Evolutionary conservation across 2,329 filamentous ascomycete genomes (phyloP).

Genomic region (Thelonectria discophora): DNA sequence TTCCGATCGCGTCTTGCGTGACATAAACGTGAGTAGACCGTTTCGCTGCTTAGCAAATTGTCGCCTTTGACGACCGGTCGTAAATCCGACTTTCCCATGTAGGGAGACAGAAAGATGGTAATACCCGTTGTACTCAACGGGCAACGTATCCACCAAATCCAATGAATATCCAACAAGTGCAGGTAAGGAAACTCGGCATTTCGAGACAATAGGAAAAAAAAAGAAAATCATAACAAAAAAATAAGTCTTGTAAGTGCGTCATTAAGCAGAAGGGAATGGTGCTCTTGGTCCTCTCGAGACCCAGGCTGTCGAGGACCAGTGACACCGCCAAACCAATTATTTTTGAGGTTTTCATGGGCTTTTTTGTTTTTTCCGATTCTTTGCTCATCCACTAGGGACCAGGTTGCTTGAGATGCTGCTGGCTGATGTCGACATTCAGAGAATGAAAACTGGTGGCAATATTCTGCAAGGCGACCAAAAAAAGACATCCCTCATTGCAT

Average conservation of each 20-base stretch:
- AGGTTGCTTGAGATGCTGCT: constrained; percentile 16
- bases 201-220: constrained; percentile 29
- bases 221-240: constrained; percentile 19
- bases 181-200: constrained; percentile 7
- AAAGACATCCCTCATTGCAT: constrained; percentile 6
- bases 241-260: constrained; percentile 30
- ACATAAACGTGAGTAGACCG: constrained; percentile 41
- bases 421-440: constrained; percentile 16
- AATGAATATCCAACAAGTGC: constrained; percentile 19
- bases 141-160: constrained; percentile 31
- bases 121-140: neutral
- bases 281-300: neutral
- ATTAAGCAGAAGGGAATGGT: constrained; percentile 36
- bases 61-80: constrained; percentile 15
- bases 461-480: constrained; percentile 26
- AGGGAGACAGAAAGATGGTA: constrained; percentile 10
- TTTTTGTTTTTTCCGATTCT: constrained; percentile 31
- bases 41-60: constrained; percentile 1
- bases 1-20: constrained; percentile 38
- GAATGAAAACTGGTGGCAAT: constrained; percentile 28
- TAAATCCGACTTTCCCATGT: constrained; percentile 12
- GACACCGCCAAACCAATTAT: constrained; percentile 16
- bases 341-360: constrained; percentile 24
- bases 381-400: constrained; percentile 29
- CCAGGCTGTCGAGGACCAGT: neutral